phyloP scores from a whole-genome alignment of 208 protist species.

The Angomonas deanei region DNA sequence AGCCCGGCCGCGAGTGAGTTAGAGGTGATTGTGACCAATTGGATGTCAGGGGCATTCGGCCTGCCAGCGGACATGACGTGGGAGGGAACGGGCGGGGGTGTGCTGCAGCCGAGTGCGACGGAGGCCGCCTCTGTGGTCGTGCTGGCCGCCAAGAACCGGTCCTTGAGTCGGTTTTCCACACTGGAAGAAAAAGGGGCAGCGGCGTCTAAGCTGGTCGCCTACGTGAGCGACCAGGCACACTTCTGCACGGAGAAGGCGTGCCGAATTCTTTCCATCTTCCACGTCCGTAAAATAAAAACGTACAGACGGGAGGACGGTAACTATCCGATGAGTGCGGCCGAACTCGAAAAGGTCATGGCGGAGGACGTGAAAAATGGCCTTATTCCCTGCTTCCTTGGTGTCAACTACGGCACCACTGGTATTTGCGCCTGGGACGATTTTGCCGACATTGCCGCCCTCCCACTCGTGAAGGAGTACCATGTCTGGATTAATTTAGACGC shows the following conservation, averaged over 20 bases:
- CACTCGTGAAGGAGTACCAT: slow-evolving; percentile 18
- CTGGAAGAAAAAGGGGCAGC: slow-evolving; percentile 19
- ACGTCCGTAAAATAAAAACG: slow-evolving; percentile 24
- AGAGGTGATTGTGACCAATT: slow-evolving; percentile 61
- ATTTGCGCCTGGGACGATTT: slow-evolving; percentile 51
- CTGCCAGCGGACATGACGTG: slow-evolving; percentile 41
- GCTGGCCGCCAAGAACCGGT: slow-evolving; percentile 39
- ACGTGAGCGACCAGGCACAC: slow-evolving; percentile 47
- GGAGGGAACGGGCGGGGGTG: slow-evolving; percentile 31
- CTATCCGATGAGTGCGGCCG: slow-evolving; percentile 32
- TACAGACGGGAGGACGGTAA: slow-evolving; percentile 19
- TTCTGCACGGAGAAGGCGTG: slow-evolving; percentile 50
- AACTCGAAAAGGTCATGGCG: slow-evolving; percentile 24
- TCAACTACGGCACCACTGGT: slow-evolving; percentile 53
- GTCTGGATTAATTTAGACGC: slow-evolving; percentile 63
- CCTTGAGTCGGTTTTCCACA: slow-evolving; percentile 12
- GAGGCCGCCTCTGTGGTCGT: slow-evolving; percentile 37
- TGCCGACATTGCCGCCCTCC: slow-evolving; percentile 18
- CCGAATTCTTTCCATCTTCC: slow-evolving; percentile 29
- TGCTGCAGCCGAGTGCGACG: slow-evolving; percentile 49
- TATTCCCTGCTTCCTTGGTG: slow-evolving; percentile 41
- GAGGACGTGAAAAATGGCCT: slow-evolving; percentile 37
- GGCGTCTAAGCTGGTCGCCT: slow-evolving; percentile 30
- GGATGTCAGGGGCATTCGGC: slow-evolving; percentile 35
- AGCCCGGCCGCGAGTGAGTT: slow-evolving; percentile 54